A percentile compares a stretch with the other conserved stretches of the same genome.
phyloP scores from a whole-genome alignment of 2,329 filamentous ascomycete genomes.

The Colletotrichum graminicola region DNA sequence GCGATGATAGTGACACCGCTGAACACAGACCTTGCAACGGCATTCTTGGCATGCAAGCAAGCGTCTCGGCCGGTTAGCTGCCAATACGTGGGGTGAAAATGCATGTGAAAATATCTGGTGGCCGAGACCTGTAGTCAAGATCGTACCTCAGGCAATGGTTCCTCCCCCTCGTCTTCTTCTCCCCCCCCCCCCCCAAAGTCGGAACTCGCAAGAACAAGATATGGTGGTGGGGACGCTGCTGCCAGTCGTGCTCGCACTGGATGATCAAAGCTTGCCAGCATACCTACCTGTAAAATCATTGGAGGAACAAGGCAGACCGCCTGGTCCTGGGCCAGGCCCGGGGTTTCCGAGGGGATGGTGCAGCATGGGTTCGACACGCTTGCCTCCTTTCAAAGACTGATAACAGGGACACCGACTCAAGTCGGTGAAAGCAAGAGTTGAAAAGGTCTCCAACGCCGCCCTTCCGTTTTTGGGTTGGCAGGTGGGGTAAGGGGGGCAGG shows the following conservation, averaged over 20 bases:
- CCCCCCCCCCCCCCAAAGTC: not conserved
- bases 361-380: conserved; percentile 5
- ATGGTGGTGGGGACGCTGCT: not conserved
- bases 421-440: conserved; percentile 26
- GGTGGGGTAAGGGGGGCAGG: conserved; percentile 23
- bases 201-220: not conserved
- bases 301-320: conserved; percentile 11
- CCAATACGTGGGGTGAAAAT: not conserved
- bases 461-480: conserved; percentile 13
- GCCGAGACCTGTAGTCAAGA: not conserved
- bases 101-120: conserved; percentile 6
- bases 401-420: conserved; percentile 29
- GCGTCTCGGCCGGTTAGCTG: conserved; percentile 1
- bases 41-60: conserved; percentile 33
- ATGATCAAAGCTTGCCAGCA: conserved; percentile 26
- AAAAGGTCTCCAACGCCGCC: conserved; percentile 3
- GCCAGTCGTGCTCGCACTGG: not conserved
- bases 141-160: not conserved
- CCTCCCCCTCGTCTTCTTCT: too few species aligned
- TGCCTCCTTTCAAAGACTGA: conserved; percentile 11
- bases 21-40: not conserved
- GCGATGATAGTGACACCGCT: not conserved
- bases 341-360: conserved; percentile 34
- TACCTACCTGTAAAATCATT: not conserved
- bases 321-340: conserved; percentile 16